A percentile compares a stretch with the other conserved stretches of the same genome.
Conservation (phyloP, 768 basidiomycete species). For the Myochromella boudieri region DNA sequence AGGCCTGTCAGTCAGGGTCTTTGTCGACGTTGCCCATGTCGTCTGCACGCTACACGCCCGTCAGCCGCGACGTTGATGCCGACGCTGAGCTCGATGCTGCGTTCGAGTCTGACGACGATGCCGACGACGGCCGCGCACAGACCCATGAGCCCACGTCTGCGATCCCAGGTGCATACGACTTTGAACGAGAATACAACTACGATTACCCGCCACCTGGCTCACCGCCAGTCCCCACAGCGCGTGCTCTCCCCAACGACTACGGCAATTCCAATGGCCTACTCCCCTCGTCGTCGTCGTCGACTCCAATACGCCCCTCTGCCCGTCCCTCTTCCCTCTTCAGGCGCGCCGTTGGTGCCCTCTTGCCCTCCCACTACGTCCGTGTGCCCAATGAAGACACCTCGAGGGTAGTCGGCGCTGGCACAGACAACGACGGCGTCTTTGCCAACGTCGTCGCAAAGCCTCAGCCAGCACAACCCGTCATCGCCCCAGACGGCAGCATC, state of each 20-base stretch:
- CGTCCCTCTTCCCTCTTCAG: conserved; percentile 57
- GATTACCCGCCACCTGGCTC: conserved; percentile 80
- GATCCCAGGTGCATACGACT: conserved; percentile 64
- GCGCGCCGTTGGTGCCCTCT: conserved; percentile 55
- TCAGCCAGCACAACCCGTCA: conserved; percentile 40
- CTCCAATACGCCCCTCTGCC: conserved; percentile 25
- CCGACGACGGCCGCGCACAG: conserved; percentile 18
- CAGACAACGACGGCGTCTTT: conserved; percentile 92
- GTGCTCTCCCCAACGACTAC: conserved; percentile 62
- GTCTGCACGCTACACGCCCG: conserved; percentile 27
- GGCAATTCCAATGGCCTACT: conserved; percentile 72
- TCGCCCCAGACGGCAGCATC: conserved; percentile 52
- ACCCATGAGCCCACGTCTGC: conserved; percentile 19
- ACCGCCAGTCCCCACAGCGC: conserved; percentile 58
- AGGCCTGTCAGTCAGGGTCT: no score
- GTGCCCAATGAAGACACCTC: conserved; percentile 42
- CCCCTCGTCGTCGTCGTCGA: conserved; percentile 45
- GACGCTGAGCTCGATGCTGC: conserved; percentile 15
- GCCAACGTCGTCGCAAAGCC: conserved; percentile 94
- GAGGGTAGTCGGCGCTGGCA: conserved; percentile 63
- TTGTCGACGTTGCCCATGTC: no score
- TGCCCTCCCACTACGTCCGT: conserved; percentile 65
- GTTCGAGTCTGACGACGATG: conserved; percentile 20
- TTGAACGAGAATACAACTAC: conserved; percentile 75
- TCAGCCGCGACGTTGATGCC: conserved; percentile 7